Conservation (phyloP, 371 early-diverging fungal species). For the Mucor plumbeus region DNA sequence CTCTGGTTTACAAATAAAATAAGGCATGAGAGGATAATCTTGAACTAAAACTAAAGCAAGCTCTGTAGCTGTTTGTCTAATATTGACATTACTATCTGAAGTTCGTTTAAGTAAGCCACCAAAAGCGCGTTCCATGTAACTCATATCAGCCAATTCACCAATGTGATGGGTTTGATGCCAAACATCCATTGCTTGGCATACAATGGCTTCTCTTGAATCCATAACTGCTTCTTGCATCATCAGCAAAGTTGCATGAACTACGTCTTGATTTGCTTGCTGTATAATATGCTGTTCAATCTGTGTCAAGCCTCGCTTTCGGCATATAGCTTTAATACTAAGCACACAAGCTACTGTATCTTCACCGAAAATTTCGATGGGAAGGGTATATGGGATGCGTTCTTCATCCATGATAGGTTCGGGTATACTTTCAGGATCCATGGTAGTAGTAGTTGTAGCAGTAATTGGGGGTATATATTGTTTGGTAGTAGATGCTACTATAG, state of each 20-base stretch:
- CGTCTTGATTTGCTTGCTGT: slow-evolving; percentile 20
- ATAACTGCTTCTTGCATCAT: slow-evolving; percentile 64
- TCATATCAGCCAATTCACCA: slow-evolving; percentile 38
- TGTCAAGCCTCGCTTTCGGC: slow-evolving; percentile 56
- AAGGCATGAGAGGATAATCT: slow-evolving; percentile 54
- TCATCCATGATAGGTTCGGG: slow-evolving; percentile 62
- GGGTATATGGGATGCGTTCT: slow-evolving; percentile 50
- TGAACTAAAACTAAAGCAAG: slow-evolving; percentile 61
- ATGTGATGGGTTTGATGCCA: slow-evolving; percentile 55
- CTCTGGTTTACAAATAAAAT: slow-evolving; percentile 54
- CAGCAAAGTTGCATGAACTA: slow-evolving; percentile 63
- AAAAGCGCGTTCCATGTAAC: slow-evolving; percentile 54
- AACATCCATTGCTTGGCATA: slow-evolving; percentile 52
- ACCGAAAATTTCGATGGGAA: slow-evolving; percentile 60
- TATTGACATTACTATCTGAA: slow-evolving; percentile 64
- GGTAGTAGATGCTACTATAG: neutral
- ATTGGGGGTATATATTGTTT: slow-evolving; percentile 6
- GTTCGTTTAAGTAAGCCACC: slow-evolving; percentile 62
- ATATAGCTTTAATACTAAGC: slow-evolving; percentile 56
- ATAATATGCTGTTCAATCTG: slow-evolving; percentile 40
- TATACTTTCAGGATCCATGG: slow-evolving; percentile 37
- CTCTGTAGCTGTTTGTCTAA: slow-evolving; percentile 55
- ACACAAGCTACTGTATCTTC: slow-evolving; percentile 52
- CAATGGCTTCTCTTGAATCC: slow-evolving; percentile 69
- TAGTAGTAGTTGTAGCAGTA: neutral